Evolutionary conservation across 2,329 filamentous ascomycete genomes (phyloP), one percentile per base, ranked within the genome.

Genomic region (Fusarium neocosmosporiellum): DNA sequence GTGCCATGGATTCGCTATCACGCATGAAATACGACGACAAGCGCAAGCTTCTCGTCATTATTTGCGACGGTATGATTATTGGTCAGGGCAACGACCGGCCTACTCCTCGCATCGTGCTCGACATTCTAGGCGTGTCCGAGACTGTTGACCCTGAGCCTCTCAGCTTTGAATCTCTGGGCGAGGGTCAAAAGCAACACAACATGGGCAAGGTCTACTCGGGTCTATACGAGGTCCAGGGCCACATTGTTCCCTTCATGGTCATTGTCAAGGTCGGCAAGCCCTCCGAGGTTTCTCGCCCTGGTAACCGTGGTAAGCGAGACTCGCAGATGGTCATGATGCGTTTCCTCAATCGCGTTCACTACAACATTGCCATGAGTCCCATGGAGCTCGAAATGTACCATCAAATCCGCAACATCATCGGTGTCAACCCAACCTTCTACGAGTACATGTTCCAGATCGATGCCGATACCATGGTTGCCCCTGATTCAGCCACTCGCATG

Each of bases 21-120:
- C 90, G 95, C 69, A 98, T 98, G 95, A 92, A 91, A 75, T 99
- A 99, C 80, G 96, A 99, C 78, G 96, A 99, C 81, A 99, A 99
- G 86, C 94, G 96, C 79, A 99, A 99, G 86, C 88, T 99, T 14
- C 87, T 99, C 29, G 91, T 98, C 74, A 88, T 99, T 70, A 88
- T 99, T 72, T 99, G 96, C 79, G 96, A 99, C 79, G 96, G 96
- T 84, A 98, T 99, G 96, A 99, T 99, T 86, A 97, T 99, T 74
- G 96, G 96, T 78, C 95, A 98, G 84, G 96, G 96, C 79, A 99
- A 99, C 83, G 96, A 99, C 81, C 90, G 95, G 70, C 94, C 96
- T 8, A 99, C 96, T 1, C 96, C 96, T 48, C 91, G 95, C 70
- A 99, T 99, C 75, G 95, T 99, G 27, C 88, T 99, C 63, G 96